Base-by-base conservation (phyloP, 495 filamentous ascomycete genomes). In the Penicillium crystallinum region DNA sequence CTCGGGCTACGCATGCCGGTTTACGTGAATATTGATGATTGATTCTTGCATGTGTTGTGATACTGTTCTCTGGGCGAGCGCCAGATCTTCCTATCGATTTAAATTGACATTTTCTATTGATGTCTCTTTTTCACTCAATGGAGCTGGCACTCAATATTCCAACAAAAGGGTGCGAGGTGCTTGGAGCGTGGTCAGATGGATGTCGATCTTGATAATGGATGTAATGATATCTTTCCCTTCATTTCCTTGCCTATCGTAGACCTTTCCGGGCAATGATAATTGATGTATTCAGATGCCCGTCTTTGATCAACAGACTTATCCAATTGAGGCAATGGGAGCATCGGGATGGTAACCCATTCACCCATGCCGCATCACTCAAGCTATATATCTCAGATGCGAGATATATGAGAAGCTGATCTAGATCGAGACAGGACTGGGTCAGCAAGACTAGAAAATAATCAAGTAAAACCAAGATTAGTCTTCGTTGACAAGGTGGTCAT, bases 121-220 rank as follows among this genome's bases (percentile, higher is more conserved):
- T 27, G 9, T 35, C 15, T 31, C 19, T 35, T 37, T 1, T 43
- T 4, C 11, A 14, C 29, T 38, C 7, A n/a, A 18, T 22, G n/a
- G 12, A 3, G 5, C 14, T 8, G n/a, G 12, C 10, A 33, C n/a
- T 39, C 30, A 53, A 42, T 18, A 31, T 54, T 52, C 47, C 46
- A 45, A 23, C 29, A 54, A 45, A 50, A 47, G 46, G 47, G 9
- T 44, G 60, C 46, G 49, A 49, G 49, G 37, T 52, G 50, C 33
- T 35, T 56, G 36, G 53, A 56, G 19, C 57, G 40, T 57, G 46
- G 54, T 60, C 46, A 58, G 40, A 59, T 66, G 55, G 40, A 59
- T 66, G 55, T 59, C 50, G 57, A 63, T 58, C 49, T 63, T 61
- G 54, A 63, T 67, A 67, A 67, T 60, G 64, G 64, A 67, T 65